Base-by-base conservation (phyloP, 1,284 basidiomycete genomes). In the Crepidotus sp. region DNA sequence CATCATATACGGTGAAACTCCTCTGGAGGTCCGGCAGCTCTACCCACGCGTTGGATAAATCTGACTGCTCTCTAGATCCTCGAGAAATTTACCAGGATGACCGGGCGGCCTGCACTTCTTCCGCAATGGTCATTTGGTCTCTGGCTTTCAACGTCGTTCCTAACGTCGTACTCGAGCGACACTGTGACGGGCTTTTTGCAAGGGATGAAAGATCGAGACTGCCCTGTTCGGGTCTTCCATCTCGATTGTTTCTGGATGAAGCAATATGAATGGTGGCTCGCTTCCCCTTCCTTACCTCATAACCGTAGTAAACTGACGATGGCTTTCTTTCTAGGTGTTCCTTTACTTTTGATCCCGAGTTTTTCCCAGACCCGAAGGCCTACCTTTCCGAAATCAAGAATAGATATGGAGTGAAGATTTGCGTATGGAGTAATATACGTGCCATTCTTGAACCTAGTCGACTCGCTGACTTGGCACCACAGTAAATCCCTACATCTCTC, bases 181-280 rank as follows among this genome's bases (percentile, higher is more conserved):
- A 85, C 81, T 0, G 83, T 85, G 9, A 74, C 76, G 3, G 65
- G 72, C 4, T 84, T 87, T 64, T 61, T 86, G 43, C 64, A 81
- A 57, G 81, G 80, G 9, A 85, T 87, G 83, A 63, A 70, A 49
- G 69, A 81, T 17, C 71, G 81, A 19, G 65, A 76, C 44, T 82
- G 80, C 53, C 71, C 69, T 22, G 80, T 84, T n/a, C 73, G 81
- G n/a, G 80, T 84, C 1, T 80, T 85, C 64, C 83, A 87, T 54
- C 59, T 85, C 33, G 83, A 87, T 57, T 85, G 82, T 57, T 86
- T 84, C 65, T 84, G 80, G 80, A 84, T 84, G 81, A 82, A 80
- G 57, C 76, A 80, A 58, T 84, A 83, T 59, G 77, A 83, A 61
- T 84, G 82, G 82, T 70, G 44, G 31, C 13, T 7, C 24, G 7